Evolutionary conservation across 1,139 yeast genomes (phyloP).

Genomic region (Diutina sp.): DNA sequence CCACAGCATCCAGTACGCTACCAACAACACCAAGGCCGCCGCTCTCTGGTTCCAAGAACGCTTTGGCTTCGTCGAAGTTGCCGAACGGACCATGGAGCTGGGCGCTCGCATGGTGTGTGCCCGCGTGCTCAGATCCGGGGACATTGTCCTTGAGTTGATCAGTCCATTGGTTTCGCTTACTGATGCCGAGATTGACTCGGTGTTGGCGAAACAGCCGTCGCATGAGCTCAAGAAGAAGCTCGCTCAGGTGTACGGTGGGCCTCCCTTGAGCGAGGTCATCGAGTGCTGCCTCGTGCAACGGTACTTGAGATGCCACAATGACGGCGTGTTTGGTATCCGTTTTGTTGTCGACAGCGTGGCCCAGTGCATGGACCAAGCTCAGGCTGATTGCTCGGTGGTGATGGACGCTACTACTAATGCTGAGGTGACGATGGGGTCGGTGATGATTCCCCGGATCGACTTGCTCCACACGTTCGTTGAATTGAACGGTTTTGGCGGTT

Average conservation of each 20-base stretch:
- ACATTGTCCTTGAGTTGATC: not conserved
- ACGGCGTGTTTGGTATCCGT: not conserved
- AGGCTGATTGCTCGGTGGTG: not conserved
- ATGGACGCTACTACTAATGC: not conserved
- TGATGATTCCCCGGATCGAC: not conserved
- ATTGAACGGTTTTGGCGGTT: not conserved
- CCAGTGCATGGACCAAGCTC: not conserved
- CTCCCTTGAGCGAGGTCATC: not conserved
- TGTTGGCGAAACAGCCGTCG: not conserved
- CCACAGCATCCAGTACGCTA: not conserved
- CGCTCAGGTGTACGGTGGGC: not conserved
- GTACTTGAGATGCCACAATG: not conserved
- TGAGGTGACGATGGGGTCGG: not conserved
- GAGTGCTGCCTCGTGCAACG: not conserved
- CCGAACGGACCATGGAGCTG: not conserved
- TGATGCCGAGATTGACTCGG: not conserved
- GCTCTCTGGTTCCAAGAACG: not conserved
- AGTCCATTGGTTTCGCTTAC: not conserved
- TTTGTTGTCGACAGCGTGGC: not conserved
- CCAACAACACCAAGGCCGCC: not conserved
- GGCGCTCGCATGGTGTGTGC: not conserved
- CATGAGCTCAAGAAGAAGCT: not conserved
- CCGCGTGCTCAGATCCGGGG: not conserved
- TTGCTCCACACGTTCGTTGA: not conserved
- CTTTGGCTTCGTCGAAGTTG: not conserved